A percentile compares a stretch with the other conserved stretches of the same genome.
Conservation (phyloP, 83 land plant species). For the Thuja plicata region DNA sequence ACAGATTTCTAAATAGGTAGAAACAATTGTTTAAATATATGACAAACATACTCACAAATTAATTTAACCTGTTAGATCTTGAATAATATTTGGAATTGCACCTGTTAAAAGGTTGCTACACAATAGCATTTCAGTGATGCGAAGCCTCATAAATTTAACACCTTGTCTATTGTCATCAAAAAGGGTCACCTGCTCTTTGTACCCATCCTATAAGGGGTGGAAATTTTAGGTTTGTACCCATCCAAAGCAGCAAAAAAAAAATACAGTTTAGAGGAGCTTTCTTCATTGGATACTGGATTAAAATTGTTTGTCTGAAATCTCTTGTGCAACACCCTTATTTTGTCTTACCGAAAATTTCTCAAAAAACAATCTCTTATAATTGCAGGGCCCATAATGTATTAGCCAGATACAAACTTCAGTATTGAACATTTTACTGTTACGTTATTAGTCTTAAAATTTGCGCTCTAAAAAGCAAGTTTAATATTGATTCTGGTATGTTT, state of each 20-base stretch:
- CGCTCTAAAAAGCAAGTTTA: not conserved
- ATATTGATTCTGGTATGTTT: not conserved
- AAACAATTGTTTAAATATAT: too few relatives aligned
- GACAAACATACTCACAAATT: not conserved
- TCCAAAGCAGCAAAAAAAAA: too few relatives aligned
- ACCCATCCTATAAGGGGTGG: constrained; percentile 63
- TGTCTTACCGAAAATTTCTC: too few relatives aligned
- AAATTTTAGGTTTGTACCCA: constrained; percentile 26
- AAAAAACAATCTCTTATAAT: too few relatives aligned
- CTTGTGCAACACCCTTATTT: too few relatives aligned
- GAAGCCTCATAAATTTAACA: constrained; percentile 51
- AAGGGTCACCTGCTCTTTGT: constrained; percentile 23
- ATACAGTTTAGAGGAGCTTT: too few relatives aligned
- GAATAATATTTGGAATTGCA: constrained; percentile 66
- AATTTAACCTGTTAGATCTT: constrained; percentile 19
- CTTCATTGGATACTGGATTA: too few relatives aligned
- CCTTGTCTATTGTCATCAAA: constrained; percentile 58
- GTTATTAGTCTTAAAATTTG: not conserved
- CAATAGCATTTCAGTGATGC: constrained; percentile 54
- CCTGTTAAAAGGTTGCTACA: constrained; percentile 46
- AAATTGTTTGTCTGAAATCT: too few relatives aligned
- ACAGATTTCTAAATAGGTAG: too few relatives aligned
- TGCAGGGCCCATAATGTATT: too few relatives aligned
- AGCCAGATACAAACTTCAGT: not conserved
- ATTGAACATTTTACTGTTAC: not conserved